Evolutionary conservation across 768 basidiomycete genomes (phyloP).

Genomic region (Thelephora ganbajun): DNA sequence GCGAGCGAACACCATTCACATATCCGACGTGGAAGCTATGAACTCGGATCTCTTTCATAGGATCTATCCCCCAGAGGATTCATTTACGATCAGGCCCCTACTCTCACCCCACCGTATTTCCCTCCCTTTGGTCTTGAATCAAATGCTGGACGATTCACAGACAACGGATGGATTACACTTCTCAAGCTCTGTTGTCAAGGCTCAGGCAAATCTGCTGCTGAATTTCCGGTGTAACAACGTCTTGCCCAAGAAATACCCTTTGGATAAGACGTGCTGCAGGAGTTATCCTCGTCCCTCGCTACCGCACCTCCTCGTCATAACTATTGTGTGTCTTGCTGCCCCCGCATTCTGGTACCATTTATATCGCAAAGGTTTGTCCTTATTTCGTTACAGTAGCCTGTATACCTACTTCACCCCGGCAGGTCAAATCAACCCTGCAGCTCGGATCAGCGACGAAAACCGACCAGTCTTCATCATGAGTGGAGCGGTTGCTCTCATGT

Average conservation of each 20-base stretch:
- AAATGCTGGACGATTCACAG: constrained; percentile 55
- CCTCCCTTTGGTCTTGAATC: constrained; percentile 70
- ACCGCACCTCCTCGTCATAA: constrained; percentile 40
- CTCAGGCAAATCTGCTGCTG: constrained; percentile 66
- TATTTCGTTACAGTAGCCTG: not conserved
- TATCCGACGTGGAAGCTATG: constrained; percentile 81
- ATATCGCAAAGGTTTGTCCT: constrained; percentile 11
- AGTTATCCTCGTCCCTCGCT: constrained; percentile 53
- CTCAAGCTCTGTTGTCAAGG: constrained; percentile 39
- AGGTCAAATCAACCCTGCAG: constrained; percentile 8
- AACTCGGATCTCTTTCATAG: constrained; percentile 74
- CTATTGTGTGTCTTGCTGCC: constrained; percentile 32
- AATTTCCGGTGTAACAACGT: constrained; percentile 80
- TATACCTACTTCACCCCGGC: not conserved
- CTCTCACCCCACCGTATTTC: constrained; percentile 26
- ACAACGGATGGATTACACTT: constrained; percentile 85
- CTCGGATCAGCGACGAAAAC: constrained; percentile 21
- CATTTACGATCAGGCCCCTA: constrained; percentile 16
- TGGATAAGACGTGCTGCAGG: constrained; percentile 60
- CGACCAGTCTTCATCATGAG: constrained; percentile 49
- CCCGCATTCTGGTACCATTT: constrained; percentile 31
- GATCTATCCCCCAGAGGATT: constrained; percentile 23
- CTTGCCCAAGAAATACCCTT: constrained; percentile 50
- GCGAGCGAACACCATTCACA: constrained; percentile 53
- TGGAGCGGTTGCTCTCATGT: constrained; percentile 51